These are phyloP conservation scores for Vigna hirtella DNA, from an alignment of 306 rosid species.

Conservation along the genomic window DNA sequence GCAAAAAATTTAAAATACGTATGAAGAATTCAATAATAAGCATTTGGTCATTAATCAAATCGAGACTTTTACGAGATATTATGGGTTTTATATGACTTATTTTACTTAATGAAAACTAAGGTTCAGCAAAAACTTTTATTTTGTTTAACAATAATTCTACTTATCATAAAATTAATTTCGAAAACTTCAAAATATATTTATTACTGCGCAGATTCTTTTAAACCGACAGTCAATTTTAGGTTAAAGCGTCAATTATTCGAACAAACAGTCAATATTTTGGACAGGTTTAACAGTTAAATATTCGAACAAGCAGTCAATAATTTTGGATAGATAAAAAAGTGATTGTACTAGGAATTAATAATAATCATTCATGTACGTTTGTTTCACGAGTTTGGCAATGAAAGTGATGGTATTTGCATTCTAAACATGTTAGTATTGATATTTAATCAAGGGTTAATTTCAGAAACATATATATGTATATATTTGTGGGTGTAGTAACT, in stretches of 20 bases:
- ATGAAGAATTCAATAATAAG: no score
- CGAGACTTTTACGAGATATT: no score
- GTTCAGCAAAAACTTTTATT: neutral
- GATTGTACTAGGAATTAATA: neutral
- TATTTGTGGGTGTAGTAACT: no score
- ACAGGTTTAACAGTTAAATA: neutral
- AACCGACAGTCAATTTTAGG: neutral
- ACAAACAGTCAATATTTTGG: neutral
- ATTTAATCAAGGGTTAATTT: no score
- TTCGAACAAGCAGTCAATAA: constrained; percentile 7
- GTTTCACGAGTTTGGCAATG: neutral
- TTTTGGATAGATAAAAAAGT: neutral
- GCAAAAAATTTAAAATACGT: no score
- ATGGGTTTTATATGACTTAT: neutral
- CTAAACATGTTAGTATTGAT: neutral
- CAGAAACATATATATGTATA: no score
- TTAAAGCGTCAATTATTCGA: neutral
- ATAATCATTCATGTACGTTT: neutral
- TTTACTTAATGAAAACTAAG: neutral
- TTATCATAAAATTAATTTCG: neutral
- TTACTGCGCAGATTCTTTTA: neutral
- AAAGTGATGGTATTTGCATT: neutral
- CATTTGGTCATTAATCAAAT: no score
- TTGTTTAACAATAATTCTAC: neutral
- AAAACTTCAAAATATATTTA: no score